These are phyloP conservation scores for Herpetomonas samuelpessoai DNA, from an alignment of 208 protist genomes.

Conservation along the genomic window DNA sequence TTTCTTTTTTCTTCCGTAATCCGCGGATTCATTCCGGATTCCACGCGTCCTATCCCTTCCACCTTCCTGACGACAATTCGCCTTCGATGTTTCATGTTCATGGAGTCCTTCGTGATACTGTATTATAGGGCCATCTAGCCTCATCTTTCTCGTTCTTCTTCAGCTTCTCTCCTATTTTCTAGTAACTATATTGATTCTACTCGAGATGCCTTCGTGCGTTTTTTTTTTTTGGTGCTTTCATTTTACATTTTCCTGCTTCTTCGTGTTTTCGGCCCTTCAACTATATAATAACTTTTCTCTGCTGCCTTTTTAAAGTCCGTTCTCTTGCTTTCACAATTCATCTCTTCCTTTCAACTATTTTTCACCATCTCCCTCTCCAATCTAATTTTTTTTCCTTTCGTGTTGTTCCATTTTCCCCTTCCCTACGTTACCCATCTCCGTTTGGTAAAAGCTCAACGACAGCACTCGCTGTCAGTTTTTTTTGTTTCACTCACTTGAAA, in stretches of 20 bases:
- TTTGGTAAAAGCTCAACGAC: background rate
- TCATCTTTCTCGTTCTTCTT: constrained; percentile 3
- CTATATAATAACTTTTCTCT: background rate
- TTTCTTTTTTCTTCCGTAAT: background rate
- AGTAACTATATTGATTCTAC: constrained; percentile 3
- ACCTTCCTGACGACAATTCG: too few relatives aligned
- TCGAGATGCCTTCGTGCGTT: constrained; percentile 8
- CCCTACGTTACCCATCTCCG: background rate
- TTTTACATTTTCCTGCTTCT: constrained; percentile 6
- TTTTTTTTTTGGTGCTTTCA: constrained; percentile 16
- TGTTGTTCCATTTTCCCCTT: constrained; percentile 6
- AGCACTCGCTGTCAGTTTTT: constrained; percentile 3
- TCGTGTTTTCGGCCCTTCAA: background rate
- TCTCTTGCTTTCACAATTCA: constrained; percentile 11
- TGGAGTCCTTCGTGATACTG: too few relatives aligned
- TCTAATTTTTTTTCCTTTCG: constrained; percentile 12
- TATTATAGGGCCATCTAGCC: background rate
- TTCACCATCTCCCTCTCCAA: constrained; percentile 3
- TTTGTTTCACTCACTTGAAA: background rate
- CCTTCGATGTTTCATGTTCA: too few relatives aligned
- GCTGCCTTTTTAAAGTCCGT: background rate
- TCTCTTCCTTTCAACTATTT: background rate
- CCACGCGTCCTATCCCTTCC: too few relatives aligned
- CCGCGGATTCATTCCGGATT: too few relatives aligned
- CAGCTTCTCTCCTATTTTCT: background rate